Evolutionary conservation across 176 grass and related monocot genomes (phyloP).

Genomic region (Elymus sibiricus): DNA sequence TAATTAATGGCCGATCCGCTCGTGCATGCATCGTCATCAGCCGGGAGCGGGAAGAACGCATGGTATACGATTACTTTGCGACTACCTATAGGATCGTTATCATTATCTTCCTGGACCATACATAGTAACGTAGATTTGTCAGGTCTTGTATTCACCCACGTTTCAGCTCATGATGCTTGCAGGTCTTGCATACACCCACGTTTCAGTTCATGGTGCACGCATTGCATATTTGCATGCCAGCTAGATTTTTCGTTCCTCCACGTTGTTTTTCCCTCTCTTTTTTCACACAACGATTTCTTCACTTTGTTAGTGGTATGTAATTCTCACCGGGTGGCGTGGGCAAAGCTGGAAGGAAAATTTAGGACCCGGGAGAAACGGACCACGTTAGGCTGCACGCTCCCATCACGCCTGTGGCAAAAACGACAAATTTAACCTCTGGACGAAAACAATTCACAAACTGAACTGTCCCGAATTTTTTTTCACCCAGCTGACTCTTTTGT

Average conservation of each 20-base stretch:
- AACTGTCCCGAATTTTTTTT: too few species aligned
- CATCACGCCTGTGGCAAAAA: not conserved
- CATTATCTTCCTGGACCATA: not conserved
- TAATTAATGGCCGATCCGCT: slow-evolving; percentile 1
- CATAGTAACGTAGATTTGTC: not conserved
- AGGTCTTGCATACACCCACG: not conserved
- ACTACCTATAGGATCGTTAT: not conserved
- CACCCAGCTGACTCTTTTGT: too few species aligned
- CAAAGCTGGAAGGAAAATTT: not conserved
- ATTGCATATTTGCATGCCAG: not conserved
- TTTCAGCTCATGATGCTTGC: not conserved
- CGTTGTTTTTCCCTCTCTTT: not conserved
- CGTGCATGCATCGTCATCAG: not conserved
- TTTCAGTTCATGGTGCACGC: not conserved
- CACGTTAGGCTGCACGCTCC: not conserved
- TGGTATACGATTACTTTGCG: not conserved
- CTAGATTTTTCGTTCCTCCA: not conserved
- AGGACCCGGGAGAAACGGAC: not conserved
- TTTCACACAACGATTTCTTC: not conserved
- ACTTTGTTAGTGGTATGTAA: not conserved
- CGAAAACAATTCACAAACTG: too few species aligned
- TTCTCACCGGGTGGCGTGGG: not conserved
- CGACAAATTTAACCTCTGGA: too few species aligned
- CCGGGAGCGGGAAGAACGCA: not conserved
- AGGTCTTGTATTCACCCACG: not conserved